Conservation (phyloP, 139 green algal genomes). For the Penium margaritaceum region DNA sequence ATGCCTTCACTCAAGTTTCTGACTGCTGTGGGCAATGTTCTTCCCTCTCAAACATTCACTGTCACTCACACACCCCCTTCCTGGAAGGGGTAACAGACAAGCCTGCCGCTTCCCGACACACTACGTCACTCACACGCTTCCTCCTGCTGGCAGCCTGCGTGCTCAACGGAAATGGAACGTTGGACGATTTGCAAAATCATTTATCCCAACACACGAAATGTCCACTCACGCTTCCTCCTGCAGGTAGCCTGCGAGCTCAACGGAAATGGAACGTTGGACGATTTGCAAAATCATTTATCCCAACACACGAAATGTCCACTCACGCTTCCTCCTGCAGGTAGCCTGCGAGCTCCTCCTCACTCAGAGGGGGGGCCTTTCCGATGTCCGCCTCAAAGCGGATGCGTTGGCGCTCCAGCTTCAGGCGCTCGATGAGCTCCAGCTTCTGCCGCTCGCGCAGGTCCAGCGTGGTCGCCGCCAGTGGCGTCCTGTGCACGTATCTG, state of each 20-base stretch:
- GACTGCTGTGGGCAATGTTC: too few species aligned
- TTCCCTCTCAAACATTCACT: too few species aligned
- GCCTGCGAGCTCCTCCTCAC: slow-evolving; percentile 26
- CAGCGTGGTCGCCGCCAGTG: slow-evolving; percentile 27
- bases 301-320: slow-evolving; percentile 22
- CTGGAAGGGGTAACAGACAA: too few species aligned
- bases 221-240: slow-evolving; percentile 33
- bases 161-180: slow-evolving; percentile 12
- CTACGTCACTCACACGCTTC: too few species aligned
- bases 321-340: slow-evolving; percentile 43
- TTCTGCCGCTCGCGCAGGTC: slow-evolving; percentile 39
- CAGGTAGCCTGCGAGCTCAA: slow-evolving; percentile 36
- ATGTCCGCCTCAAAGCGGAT: slow-evolving; percentile 41
- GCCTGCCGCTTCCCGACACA: too few species aligned
- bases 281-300: slow-evolving; percentile 13
- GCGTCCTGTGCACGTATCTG: slow-evolving; percentile 25
- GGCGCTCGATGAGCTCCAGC: slow-evolving; percentile 27
- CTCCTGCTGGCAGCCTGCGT: slow-evolving; percentile 22
- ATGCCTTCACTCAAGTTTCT: too few species aligned
- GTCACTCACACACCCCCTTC: too few species aligned
- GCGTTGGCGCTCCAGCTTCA: slow-evolving; percentile 40
- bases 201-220: background rate
- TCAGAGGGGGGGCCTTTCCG: slow-evolving; percentile 32
- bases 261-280: too few species aligned
- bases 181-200: background rate